Conservation (phyloP, 768 basidiomycete species). For the Suillus clintonianus region DNA sequence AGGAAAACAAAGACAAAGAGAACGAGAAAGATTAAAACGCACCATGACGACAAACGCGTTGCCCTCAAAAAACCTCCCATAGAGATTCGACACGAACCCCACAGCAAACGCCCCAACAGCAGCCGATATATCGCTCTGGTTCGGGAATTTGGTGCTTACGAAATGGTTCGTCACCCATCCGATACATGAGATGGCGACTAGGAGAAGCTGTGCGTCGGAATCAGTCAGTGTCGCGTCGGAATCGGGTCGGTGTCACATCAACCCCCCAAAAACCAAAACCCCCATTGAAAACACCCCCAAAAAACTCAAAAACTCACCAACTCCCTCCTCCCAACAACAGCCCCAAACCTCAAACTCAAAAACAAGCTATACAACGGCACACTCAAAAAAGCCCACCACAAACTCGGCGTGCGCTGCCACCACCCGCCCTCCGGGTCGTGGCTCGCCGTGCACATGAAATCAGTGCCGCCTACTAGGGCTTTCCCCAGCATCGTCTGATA, state of each 20-base stretch:
- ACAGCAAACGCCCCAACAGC: slow-evolving; percentile 84
- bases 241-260: too few species aligned
- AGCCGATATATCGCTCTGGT: slow-evolving; percentile 75
- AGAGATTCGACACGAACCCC: slow-evolving; percentile 77
- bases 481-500: slow-evolving; percentile 58
- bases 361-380: slow-evolving; percentile 71
- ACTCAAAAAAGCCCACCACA: slow-evolving; percentile 75
- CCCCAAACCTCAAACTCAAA: slow-evolving; percentile 65
- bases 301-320: slow-evolving; percentile 40
- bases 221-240: too few species aligned
- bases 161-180: slow-evolving; percentile 83
- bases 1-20: too few species aligned
- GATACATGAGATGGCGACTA: slow-evolving; percentile 59
- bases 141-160: slow-evolving; percentile 56
- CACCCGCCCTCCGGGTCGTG: slow-evolving; percentile 64
- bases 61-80: slow-evolving; percentile 70
- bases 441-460: slow-evolving; percentile 59
- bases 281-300: too few species aligned
- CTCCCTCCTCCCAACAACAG: slow-evolving; percentile 56
- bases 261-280: background rate
- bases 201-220: slow-evolving; percentile 29
- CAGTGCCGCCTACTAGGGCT: slow-evolving; percentile 49
- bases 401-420: slow-evolving; percentile 71
- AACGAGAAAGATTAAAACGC: too few species aligned
- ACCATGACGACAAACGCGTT: slow-evolving; percentile 86